Evolutionary conservation across 129 eudicot genomes (phyloP), one percentile per base, ranked within the genome.

Genomic region (Sambucus nigra): DNA sequence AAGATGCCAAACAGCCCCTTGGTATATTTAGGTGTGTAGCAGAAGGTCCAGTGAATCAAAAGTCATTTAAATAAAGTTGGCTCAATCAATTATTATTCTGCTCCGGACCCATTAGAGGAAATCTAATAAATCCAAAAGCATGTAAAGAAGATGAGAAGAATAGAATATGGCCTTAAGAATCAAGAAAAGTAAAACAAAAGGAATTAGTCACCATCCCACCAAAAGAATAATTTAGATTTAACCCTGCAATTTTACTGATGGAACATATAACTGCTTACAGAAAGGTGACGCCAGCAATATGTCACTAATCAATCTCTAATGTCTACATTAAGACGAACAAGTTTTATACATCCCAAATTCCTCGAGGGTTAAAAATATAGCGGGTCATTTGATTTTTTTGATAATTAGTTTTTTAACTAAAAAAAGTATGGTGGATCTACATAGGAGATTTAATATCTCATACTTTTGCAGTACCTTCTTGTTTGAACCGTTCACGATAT

Each of bases 141-240:
- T 55, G 52, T 62, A 67, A 74, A 59, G 73, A 62, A 71, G 74
- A 69, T 53, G 71, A 63, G 67, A 58, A 73, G 61, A 75, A 72
- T 53, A 73, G 61, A 75, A 72, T 53, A 73, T 76, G 86, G 80
- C 69, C 70, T 74, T 74, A 66, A 76, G 94, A 88, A 83, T 88
- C 91, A 83, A 57, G 69, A 73, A 83, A 87, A 83, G 84, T 49
- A 67, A 66, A 58, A 79, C 73, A 75, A 88, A 80, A 80, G 77
- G 81, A 77, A 69, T 79, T 44, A 74, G 74, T 80, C 96, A 71
- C 63, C 53, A 68, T 82, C 83, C 66, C 71, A 66, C 66, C 68
- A 60, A n/a, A 56, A 57, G 62, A 69, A 65, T 69, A 63, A 72
- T 67, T 69, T 61, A 66, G 51, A 62, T 72, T 66, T 54, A 51